Evolutionary conservation across 139 green algal genomes (phyloP).

Genomic region (Volvox africanus): DNA sequence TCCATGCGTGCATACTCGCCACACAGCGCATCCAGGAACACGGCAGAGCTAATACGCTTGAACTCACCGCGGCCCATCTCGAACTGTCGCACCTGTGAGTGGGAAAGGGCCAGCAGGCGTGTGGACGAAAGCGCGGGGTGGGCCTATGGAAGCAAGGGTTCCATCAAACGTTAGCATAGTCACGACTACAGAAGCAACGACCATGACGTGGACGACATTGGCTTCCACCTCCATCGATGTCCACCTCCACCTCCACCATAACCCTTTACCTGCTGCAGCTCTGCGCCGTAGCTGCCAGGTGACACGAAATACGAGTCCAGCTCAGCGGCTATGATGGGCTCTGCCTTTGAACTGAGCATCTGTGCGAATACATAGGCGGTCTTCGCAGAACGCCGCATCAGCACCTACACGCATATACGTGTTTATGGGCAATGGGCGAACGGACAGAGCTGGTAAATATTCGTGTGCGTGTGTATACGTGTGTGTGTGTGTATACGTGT

Average conservation of each 20-base stretch:
- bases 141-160: background rate
- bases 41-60: conserved; percentile 6
- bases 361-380: conserved; percentile 59
- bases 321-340: conserved; percentile 16
- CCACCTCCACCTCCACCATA: too few species aligned
- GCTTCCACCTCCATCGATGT: too few species aligned
- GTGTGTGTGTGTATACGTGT: background rate
- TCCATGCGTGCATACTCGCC: conserved; percentile 53
- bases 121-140: background rate
- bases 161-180: too few species aligned
- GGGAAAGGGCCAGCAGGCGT: background rate
- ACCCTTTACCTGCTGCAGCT: conserved; percentile 8
- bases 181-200: too few species aligned
- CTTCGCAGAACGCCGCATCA: conserved; percentile 53
- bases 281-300: conserved; percentile 36
- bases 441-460: background rate
- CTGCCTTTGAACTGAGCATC: conserved; percentile 18
- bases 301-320: conserved; percentile 40
- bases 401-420: conserved; percentile 6
- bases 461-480: background rate
- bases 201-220: too few species aligned
- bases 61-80: conserved; percentile 19
- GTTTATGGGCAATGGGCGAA: background rate
- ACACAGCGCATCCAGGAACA: conserved; percentile 59
- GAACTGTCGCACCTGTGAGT: conserved; percentile 12